A percentile compares a stretch with the other conserved stretches of the same genome.
phyloP scores from a whole-genome alignment of 225 moss, liverwort and hornwort species.

The Rhytidiadelphus loreus region DNA sequence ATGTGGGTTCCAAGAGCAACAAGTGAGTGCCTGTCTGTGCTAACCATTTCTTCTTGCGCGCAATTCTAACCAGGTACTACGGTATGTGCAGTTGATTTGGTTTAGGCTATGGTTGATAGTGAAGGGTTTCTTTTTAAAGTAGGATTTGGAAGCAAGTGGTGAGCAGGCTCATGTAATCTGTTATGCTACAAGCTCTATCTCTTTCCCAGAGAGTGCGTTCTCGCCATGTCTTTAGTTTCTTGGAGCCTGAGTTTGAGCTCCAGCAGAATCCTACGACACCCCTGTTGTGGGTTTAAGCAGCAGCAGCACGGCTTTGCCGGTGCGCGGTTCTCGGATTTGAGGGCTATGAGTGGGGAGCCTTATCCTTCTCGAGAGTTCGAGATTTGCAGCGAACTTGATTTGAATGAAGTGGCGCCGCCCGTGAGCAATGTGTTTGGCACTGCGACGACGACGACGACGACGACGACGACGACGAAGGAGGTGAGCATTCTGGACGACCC shows the following conservation, averaged over 20 bases:
- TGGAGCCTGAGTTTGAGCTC: background rate
- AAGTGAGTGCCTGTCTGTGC: background rate
- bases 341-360: background rate
- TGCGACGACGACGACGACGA: background rate
- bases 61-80: background rate
- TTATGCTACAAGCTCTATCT: background rate
- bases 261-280: background rate
- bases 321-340: background rate
- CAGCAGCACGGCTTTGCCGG: background rate
- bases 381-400: background rate
- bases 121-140: background rate
- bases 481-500: constrained; percentile 16
- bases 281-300: background rate
- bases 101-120: background rate
- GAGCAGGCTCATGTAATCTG: background rate
- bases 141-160: background rate
- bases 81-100: background rate
- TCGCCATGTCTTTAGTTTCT: constrained; percentile 1
- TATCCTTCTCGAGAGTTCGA: background rate
- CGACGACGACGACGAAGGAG: background rate
- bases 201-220: background rate
- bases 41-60: background rate
- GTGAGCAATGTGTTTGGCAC: constrained; percentile 1
- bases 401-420: constrained; percentile 32
- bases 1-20: background rate